Evolutionary conservation across 192 early-diverging fungal genomes (phyloP).

Genomic region (Piromyces finnis): DNA sequence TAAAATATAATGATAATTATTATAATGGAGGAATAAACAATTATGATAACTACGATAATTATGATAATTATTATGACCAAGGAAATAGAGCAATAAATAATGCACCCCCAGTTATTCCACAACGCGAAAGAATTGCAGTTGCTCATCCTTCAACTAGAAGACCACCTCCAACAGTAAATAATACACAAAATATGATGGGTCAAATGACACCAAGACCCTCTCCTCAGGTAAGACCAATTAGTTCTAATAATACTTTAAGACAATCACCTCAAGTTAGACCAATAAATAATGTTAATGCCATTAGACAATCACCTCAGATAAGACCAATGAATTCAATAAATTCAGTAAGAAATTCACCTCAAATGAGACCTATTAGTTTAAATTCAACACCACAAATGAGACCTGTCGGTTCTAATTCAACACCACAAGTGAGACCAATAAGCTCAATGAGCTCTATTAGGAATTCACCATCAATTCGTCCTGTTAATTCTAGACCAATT

Average conservation of each 20-base stretch:
- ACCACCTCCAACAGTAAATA: neutral
- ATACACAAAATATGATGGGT: neutral
- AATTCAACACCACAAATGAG: too few relatives aligned
- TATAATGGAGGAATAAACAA: neutral
- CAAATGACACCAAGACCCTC: neutral
- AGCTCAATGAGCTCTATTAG: too few relatives aligned
- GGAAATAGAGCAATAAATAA: neutral
- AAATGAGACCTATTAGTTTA: neutral
- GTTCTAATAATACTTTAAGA: neutral
- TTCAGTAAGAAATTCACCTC: neutral
- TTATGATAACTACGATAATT: neutral
- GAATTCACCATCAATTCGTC: too few relatives aligned
- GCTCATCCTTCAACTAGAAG: neutral
- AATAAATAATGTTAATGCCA: too few relatives aligned
- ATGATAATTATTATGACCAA: neutral
- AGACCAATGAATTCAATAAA: neutral
- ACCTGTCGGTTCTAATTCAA: too few relatives aligned
- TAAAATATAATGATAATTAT: neutral
- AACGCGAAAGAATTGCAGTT: too few relatives aligned
- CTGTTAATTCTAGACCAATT: too few relatives aligned
- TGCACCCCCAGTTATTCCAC: neutral
- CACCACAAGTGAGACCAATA: too few relatives aligned
- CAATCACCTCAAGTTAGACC: neutral
- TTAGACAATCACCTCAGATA: neutral
- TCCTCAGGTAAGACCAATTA: neutral